Base-by-base conservation (phyloP, 2,329 filamentous ascomycete genomes). In the Sarocladium brachiariae region DNA sequence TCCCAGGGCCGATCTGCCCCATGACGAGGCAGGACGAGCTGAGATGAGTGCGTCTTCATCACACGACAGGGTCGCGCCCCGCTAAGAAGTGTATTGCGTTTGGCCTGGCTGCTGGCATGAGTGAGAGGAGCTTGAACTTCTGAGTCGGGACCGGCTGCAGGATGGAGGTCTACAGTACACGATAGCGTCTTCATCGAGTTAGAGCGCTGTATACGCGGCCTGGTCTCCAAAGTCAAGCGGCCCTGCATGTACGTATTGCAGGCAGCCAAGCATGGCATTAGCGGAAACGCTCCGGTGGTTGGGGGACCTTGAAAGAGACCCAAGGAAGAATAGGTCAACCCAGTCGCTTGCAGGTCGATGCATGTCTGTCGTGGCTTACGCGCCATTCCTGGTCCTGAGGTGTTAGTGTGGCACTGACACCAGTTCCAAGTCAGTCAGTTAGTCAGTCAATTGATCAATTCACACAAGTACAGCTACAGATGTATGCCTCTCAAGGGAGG, bases 401-500 rank as follows among this genome's bases (percentile, higher is more conserved):
- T 19, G 21, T 27, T 25, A 19, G 21, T 25, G 39, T 43, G 39
- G 39, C 23, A 14, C 39, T 27, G 21, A 27, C n/a, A n/a, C n/a
- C n/a, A n/a, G n/a, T n/a, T n/a, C n/a, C n/a, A n/a, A n/a, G n/a
- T n/a, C n/a, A n/a, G n/a, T n/a, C n/a, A n/a, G n/a, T n/a, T n/a
- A n/a, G n/a, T n/a, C n/a, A n/a, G n/a, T n/a, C n/a, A n/a, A n/a
- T n/a, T n/a, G n/a, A n/a, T n/a, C n/a, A n/a, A n/a, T n/a, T n/a
- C n/a, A n/a, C n/a, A n/a, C n/a, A n/a, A n/a, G n/a, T n/a, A n/a
- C n/a, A n/a, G n/a, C n/a, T n/a, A n/a, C n/a, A n/a, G n/a, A n/a
- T n/a, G n/a, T n/a, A n/a, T n/a, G n/a, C n/a, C n/a, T n/a, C n/a
- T 33, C 9, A 47, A 47, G 43, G 43, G 43, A 47, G 43, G 23